Percentiles rank a stretch among this genome's conserved stretches.
phyloP scores from a whole-genome alignment of 2,329 filamentous ascomycete species.

The Botryotinia narcissicola region DNA sequence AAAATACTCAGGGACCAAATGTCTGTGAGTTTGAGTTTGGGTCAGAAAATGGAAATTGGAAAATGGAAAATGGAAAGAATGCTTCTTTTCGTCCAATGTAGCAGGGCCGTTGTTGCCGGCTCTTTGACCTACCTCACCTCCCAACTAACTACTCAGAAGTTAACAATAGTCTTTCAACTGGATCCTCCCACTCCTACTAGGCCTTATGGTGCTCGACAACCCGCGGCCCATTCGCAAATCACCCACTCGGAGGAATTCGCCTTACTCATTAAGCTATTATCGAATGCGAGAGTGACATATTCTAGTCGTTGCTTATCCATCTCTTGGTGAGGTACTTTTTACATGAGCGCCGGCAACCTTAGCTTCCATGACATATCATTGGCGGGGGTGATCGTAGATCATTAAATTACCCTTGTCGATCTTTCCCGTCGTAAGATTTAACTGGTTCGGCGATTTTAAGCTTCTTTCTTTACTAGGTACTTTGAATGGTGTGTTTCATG shows the following conservation, averaged over 20 bases:
- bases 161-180: background rate
- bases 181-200: background rate
- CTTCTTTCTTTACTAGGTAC: background rate
- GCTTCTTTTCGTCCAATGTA: background rate
- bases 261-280: background rate
- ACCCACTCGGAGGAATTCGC: background rate
- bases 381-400: slow-evolving; percentile 3
- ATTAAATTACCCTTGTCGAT: background rate
- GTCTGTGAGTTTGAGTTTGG: background rate
- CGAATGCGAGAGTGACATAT: background rate
- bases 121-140: background rate
- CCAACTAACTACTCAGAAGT: background rate
- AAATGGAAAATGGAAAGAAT: background rate
- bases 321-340: background rate
- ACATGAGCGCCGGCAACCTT: background rate
- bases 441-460: background rate
- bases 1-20: background rate
- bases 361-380: background rate
- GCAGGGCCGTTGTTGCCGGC: slow-evolving; percentile 6
- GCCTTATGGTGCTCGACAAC: background rate
- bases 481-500: slow-evolving; percentile 3
- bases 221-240: background rate
- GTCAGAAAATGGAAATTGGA: no score
- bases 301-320: background rate
- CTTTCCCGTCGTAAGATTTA: background rate